Base-by-base conservation (phyloP, 495 filamentous ascomycete genomes). In the Aspergillus affinis region DNA sequence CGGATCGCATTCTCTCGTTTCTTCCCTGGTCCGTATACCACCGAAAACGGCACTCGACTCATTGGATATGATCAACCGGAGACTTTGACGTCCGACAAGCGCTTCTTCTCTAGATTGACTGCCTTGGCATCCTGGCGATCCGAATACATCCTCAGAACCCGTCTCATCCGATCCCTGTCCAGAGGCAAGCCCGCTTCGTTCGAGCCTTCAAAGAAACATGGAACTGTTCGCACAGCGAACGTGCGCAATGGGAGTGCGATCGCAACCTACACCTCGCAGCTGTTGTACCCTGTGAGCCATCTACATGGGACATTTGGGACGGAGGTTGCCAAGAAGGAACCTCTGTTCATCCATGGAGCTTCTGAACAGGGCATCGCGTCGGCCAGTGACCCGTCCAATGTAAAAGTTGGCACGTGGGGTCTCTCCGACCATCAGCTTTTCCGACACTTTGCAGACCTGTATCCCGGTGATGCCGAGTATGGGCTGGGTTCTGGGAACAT, bases 121-220 rank as follows among this genome's bases (percentile, higher is more conserved):
- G 81, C 86, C 13, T 76, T 90, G 48, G 88, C 90, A 19, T 92
- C 92, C 1, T 97, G 93, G 93, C 84, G 92, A 30, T 95, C 90
- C 70, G 93, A 97, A 69, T 97, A 96, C 68, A 88, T 96, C 46
- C 71, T 94, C 29, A 82, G 93, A 23, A 97, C 91, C n/a, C 84
- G 88, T 48, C 79, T 96, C 59, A 78, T 97, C 46, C 84, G 91
- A 45, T 93, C 90, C 51, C 77, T 97, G 55, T 81, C 78, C 32
- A 84, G 90, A 54, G 93, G 92, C 75, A 96, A 88, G 73, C 87
- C 85, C 56, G 81, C 79, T 59, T 82, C 80, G 66, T 81, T 73
- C 70, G 82, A 79, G 65, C 82, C 77, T 54, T 75, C 66, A 61
- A 78, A 75, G 69, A 83, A 68, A 64, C 82, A 72, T 53, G 76